Conservation (phyloP, 140 eudicot genomes). For the Bidens hawaiensis region DNA sequence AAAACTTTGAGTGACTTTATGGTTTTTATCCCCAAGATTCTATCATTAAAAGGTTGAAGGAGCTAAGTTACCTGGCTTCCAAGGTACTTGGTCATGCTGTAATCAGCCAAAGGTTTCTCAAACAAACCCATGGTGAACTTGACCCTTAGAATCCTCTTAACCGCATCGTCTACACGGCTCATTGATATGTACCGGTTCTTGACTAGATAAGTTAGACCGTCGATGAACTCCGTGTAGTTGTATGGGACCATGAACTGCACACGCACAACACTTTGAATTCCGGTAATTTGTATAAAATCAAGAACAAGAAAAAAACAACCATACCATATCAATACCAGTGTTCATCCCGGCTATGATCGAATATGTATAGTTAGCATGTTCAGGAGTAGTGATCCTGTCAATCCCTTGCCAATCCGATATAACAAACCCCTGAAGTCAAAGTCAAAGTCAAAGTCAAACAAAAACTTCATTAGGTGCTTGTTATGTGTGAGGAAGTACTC, state of each 20-base stretch:
- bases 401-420: constrained; percentile 83
- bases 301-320: constrained; percentile 10
- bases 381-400: constrained; percentile 67
- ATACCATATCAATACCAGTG: constrained; percentile 82
- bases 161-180: constrained; percentile 76
- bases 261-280: background rate
- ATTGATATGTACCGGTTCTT: constrained; percentile 45
- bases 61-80: constrained; percentile 52
- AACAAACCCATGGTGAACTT: constrained; percentile 62
- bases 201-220: constrained; percentile 48
- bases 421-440: constrained; percentile 61
- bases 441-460: constrained; percentile 2
- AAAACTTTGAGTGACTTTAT: background rate
- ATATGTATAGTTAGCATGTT: constrained; percentile 63
- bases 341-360: constrained; percentile 55
- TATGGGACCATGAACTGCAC: constrained; percentile 67
- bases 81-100: constrained; percentile 51
- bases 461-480: background rate
- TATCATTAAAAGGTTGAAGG: background rate
- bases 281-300: background rate
- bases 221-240: constrained; percentile 64
- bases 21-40: background rate
- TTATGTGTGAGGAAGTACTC: background rate
- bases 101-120: constrained; percentile 73
- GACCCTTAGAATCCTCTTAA: constrained; percentile 58